These are phyloP conservation scores for Pythium insidiosum DNA, from an alignment of 352 stramenopile genomes.

Conservation along the genomic window DNA sequence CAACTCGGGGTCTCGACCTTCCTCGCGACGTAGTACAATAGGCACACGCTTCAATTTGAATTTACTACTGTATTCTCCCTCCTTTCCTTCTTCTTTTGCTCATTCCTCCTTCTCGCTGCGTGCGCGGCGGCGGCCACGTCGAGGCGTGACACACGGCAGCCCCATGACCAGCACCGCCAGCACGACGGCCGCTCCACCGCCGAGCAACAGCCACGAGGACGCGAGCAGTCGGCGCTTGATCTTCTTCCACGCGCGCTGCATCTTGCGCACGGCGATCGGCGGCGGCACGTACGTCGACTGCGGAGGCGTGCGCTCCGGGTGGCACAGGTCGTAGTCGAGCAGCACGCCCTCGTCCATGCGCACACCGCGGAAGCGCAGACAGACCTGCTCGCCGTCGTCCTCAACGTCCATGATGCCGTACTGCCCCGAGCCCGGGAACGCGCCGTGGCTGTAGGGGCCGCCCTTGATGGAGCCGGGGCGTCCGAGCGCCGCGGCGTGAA, in stretches of 20 bases:
- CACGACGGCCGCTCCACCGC: no score
- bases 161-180: no score
- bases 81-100: no score
- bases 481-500: constrained; percentile 79
- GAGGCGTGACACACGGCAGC: no score
- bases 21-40: constrained; percentile 20
- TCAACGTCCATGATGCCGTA: constrained; percentile 78
- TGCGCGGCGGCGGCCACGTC: no score
- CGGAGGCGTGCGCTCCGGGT: constrained; percentile 53
- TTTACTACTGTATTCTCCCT: no score
- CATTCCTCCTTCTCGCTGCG: no score
- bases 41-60: no score
- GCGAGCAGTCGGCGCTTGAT: constrained; percentile 11
- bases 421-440: constrained; percentile 66
- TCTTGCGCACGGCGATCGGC: constrained; percentile 40
- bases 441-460: constrained; percentile 82
- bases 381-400: constrained; percentile 59
- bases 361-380: constrained; percentile 62
- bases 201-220: no score
- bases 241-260: constrained; percentile 59
- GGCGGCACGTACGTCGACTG: constrained; percentile 51
- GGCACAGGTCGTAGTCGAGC: constrained; percentile 71
- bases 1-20: constrained; percentile 53
- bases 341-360: constrained; percentile 45
- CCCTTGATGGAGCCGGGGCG: constrained; percentile 79